Percentiles rank a stretch among this genome's conserved stretches.
Evolutionary conservation across 257 asterid species (phyloP).

Genomic region (Striga asiatica): DNA sequence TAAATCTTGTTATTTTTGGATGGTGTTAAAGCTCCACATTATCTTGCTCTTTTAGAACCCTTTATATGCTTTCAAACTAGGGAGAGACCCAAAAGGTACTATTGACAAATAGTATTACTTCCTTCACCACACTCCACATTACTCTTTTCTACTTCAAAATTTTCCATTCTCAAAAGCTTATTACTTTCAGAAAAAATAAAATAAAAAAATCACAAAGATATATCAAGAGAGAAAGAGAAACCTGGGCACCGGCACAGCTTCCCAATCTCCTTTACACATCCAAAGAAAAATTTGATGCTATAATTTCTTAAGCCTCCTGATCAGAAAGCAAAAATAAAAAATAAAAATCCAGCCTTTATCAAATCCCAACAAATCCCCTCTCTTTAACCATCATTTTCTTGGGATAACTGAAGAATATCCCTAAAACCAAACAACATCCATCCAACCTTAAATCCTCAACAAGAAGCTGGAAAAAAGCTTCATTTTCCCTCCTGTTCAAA

Average conservation of each 20-base stretch:
- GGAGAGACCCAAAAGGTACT: slow-evolving; percentile 9
- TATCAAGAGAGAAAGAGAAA: neutral
- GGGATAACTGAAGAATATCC: slow-evolving; percentile 19
- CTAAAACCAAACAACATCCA: slow-evolving; percentile 2
- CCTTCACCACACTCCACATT: neutral
- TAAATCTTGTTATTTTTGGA: no score
- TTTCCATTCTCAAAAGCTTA: neutral
- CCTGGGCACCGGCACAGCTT: neutral
- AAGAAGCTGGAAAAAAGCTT: neutral
- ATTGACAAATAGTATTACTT: neutral
- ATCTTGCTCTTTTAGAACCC: no score
- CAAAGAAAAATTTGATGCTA: neutral
- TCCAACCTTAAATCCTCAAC: neutral
- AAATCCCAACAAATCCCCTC: neutral
- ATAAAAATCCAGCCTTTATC: neutral
- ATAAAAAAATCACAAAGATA: neutral
- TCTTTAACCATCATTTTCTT: neutral
- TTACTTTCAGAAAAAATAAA: neutral
- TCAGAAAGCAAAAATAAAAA: no score
- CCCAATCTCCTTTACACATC: neutral
- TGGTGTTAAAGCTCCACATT: no score
- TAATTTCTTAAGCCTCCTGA: neutral
- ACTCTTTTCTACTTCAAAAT: neutral
- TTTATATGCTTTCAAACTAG: no score
- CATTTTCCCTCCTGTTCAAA: no score